phyloP scores from a whole-genome alignment of 2,329 filamentous ascomycete genomes.

The Exophiala lecanii-corni region DNA sequence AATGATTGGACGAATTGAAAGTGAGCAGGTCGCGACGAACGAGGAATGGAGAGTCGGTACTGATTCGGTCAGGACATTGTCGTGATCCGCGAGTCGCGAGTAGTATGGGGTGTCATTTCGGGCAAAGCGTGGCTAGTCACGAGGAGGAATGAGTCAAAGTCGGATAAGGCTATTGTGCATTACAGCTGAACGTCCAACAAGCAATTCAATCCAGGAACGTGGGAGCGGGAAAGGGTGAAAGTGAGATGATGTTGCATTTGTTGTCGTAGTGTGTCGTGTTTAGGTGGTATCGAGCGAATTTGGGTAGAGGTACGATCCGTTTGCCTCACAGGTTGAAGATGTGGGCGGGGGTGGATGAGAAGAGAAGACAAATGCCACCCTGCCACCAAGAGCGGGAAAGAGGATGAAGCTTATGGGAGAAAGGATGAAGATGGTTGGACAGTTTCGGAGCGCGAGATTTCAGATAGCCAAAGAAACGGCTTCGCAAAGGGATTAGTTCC shows the following conservation, averaged over 20 bases:
- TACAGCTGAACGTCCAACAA: slow-evolving; percentile 10
- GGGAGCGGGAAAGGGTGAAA: slow-evolving; percentile 15
- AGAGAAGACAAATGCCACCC: slow-evolving; percentile 1
- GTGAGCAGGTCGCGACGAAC: slow-evolving; percentile 11
- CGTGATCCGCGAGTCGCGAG: slow-evolving; percentile 1
- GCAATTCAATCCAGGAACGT: slow-evolving; percentile 6
- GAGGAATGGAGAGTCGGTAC: slow-evolving; percentile 16
- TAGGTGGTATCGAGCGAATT: slow-evolving; percentile 5
- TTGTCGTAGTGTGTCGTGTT: slow-evolving; percentile 4
- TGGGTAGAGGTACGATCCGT: too few species aligned
- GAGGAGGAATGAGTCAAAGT: slow-evolving; percentile 4
- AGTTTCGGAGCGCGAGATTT: background rate
- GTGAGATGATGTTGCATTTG: slow-evolving; percentile 23
- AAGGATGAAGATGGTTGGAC: background rate
- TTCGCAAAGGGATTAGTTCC: too few species aligned
- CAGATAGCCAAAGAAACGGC: background rate
- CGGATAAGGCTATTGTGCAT: slow-evolving; percentile 12
- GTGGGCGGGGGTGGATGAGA: background rate
- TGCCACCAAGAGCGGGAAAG: background rate
- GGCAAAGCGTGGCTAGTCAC: background rate
- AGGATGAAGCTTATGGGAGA: background rate
- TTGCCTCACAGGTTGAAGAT: too few species aligned
- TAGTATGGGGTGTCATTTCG: background rate
- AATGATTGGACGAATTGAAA: slow-evolving; percentile 17
- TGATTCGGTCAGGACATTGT: slow-evolving; percentile 9